A percentile compares a stretch with the other conserved stretches of the same genome.
Evolutionary conservation across 1,284 basidiomycete species (phyloP).

Genomic region (Leccinum glutinopallens): DNA sequence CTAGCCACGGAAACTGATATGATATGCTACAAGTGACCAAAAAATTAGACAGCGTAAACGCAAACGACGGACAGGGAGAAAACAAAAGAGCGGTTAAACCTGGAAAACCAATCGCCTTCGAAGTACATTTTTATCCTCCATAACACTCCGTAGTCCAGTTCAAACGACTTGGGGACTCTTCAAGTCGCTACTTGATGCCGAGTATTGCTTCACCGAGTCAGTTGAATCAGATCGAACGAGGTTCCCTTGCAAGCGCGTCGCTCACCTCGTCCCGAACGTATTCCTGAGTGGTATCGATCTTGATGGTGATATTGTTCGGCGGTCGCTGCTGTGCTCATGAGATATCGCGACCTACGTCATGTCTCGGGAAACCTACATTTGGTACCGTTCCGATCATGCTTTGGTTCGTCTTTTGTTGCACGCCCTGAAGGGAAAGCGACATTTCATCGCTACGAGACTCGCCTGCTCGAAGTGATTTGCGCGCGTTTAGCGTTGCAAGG

Average conservation of each 20-base stretch:
- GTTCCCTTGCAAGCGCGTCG: neutral
- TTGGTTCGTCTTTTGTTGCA: slow-evolving; percentile 29
- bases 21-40: slow-evolving; percentile 24
- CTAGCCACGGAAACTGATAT: slow-evolving; percentile 10
- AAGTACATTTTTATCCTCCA: slow-evolving; percentile 12
- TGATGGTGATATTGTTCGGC: slow-evolving; percentile 38
- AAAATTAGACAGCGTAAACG: slow-evolving; percentile 1
- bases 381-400: slow-evolving; percentile 24
- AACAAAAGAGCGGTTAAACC: slow-evolving; percentile 12
- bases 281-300: slow-evolving; percentile 38
- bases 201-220: slow-evolving; percentile 24
- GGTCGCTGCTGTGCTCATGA: slow-evolving; percentile 23
- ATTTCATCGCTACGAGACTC: slow-evolving; percentile 30
- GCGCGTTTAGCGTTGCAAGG: slow-evolving; percentile 53
- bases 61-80: slow-evolving; percentile 4
- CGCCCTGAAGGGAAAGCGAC: slow-evolving; percentile 38
- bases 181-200: slow-evolving; percentile 18
- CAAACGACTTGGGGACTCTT: slow-evolving; percentile 30
- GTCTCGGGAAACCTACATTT: slow-evolving; percentile 13
- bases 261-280: slow-evolving; percentile 35
- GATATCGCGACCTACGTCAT: neutral
- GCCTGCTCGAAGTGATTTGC: slow-evolving; percentile 39
- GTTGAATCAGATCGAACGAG: too few relatives aligned
- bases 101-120: slow-evolving; percentile 4
- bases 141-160: neutral